These are phyloP conservation scores for Dryadomyces sulphureus DNA, from an alignment of 2,329 filamentous ascomycete genomes.

Conservation along the genomic window DNA sequence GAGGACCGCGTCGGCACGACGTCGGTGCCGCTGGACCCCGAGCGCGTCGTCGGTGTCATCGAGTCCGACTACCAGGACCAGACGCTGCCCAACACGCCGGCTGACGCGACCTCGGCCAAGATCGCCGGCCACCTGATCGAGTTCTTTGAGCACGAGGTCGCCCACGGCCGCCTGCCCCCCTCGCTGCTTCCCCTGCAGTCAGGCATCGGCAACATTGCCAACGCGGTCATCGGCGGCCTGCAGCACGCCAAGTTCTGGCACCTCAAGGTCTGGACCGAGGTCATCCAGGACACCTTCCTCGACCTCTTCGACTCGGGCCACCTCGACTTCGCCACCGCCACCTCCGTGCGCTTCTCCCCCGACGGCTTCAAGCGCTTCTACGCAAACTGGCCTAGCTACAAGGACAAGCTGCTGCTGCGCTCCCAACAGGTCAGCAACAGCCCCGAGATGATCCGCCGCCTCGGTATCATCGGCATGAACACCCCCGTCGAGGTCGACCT, in stretches of 20 bases:
- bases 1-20: slow-evolving; percentile 77
- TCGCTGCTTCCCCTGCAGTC: slow-evolving; percentile 49
- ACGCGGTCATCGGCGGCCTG: slow-evolving; percentile 76
- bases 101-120: slow-evolving; percentile 55
- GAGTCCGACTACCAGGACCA: slow-evolving; percentile 74
- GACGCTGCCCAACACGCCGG: slow-evolving; percentile 58
- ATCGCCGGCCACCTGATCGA: slow-evolving; percentile 75
- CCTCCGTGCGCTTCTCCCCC: slow-evolving; percentile 79
- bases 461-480: slow-evolving; percentile 90
- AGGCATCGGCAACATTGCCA: slow-evolving; percentile 86
- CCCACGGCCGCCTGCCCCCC: slow-evolving; percentile 58
- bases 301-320: slow-evolving; percentile 82
- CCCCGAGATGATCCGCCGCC: slow-evolving; percentile 75
- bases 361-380: slow-evolving; percentile 89
- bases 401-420: slow-evolving; percentile 69
- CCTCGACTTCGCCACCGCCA: slow-evolving; percentile 80
- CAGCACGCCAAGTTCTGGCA: slow-evolving; percentile 71
- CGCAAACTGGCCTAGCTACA: slow-evolving; percentile 66
- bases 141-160: slow-evolving; percentile 70
- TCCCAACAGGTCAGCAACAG: slow-evolving; percentile 82
- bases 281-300: slow-evolving; percentile 83
- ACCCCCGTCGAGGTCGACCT: slow-evolving; percentile 90
- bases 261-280: slow-evolving; percentile 86
- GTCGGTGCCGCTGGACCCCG: slow-evolving; percentile 67
- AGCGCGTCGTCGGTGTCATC: slow-evolving; percentile 71